phyloP scores from a whole-genome alignment of 2,329 filamentous ascomycete species.

The Ceratocystis diversiconidia region DNA sequence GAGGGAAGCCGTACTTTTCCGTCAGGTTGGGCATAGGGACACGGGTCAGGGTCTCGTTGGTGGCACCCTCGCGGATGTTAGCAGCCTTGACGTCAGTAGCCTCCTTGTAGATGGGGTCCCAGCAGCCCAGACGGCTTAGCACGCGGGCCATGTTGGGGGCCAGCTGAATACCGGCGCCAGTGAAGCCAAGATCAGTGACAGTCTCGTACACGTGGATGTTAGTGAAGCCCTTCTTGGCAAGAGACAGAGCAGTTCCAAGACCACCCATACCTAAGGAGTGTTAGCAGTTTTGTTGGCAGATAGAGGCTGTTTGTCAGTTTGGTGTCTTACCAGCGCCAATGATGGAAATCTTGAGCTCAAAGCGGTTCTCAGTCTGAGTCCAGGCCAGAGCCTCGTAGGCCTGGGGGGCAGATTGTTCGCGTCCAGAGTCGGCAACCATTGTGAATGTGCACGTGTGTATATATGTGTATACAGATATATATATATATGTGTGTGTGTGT shows the following conservation, averaged over 20 bases:
- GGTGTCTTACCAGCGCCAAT: conserved; percentile 34
- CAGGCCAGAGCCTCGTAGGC: conserved; percentile 8
- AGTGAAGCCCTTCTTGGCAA: conserved; percentile 63
- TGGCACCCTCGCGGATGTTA: conserved; percentile 59
- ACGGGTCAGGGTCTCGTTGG: conserved; percentile 53
- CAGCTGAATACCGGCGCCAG: conserved; percentile 73
- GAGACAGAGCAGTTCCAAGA: conserved; percentile 53
- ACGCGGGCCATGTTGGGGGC: conserved; percentile 72
- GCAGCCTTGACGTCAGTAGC: conserved; percentile 57
- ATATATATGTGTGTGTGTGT: neutral
- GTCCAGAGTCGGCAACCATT: conserved; percentile 17
- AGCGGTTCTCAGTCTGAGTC: conserved; percentile 1
- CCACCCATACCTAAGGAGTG: conserved; percentile 56
- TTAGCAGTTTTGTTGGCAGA: neutral
- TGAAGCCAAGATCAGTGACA: conserved; percentile 60
- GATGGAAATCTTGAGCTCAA: conserved; percentile 33
- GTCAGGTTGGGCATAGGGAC: conserved; percentile 55
- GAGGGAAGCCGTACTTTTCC: conserved; percentile 55
- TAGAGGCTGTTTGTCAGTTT: neutral
- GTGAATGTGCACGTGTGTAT: neutral
- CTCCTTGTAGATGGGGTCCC: conserved; percentile 54
- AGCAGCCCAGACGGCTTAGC: conserved; percentile 57
- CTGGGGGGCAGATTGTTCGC: conserved; percentile 11
- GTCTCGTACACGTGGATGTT: conserved; percentile 61
- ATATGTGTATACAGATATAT: neutral